Evolutionary conservation across 2,329 filamentous ascomycete species (phyloP).

Genomic region (Remersonia thermophila): DNA sequence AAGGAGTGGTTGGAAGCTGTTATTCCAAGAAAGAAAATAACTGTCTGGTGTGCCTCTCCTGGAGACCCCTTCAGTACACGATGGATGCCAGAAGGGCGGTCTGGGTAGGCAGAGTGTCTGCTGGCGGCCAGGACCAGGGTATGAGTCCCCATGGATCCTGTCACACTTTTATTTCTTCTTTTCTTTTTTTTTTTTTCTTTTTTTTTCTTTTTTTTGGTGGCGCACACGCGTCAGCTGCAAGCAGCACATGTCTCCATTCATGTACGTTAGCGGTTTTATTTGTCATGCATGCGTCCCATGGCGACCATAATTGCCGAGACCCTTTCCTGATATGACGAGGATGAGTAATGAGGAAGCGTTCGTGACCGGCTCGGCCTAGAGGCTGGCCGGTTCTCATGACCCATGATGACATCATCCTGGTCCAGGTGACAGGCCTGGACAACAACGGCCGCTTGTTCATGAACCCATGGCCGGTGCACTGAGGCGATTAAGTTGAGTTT

Average conservation of each 20-base stretch:
- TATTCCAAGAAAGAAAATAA: no score
- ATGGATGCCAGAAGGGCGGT: no score
- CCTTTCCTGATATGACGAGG: constrained; percentile 47
- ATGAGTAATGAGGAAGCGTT: constrained; percentile 52
- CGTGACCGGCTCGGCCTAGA: constrained; percentile 73
- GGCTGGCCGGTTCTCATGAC: no score
- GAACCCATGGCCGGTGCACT: constrained; percentile 44
- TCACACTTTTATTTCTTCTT: no score
- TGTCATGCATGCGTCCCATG: constrained; percentile 66
- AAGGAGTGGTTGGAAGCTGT: no score
- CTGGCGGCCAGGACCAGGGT: no score
- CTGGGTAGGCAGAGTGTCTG: no score
- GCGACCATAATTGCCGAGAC: constrained; percentile 59
- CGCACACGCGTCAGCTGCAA: constrained; percentile 66
- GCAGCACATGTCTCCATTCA: constrained; percentile 58
- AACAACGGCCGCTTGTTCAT: constrained; percentile 65
- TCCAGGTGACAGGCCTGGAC: constrained; percentile 73
- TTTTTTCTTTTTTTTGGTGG: constrained; percentile 86
- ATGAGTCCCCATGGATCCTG: no score
- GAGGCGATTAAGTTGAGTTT: constrained; percentile 57
- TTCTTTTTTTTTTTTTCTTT: no score
- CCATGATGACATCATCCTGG: constrained; percentile 77
- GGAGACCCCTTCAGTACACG: no score
- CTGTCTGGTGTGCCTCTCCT: no score
- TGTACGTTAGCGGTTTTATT: constrained; percentile 64